A percentile compares a stretch with the other conserved stretches of the same genome.
Evolutionary conservation across 306 rosid genomes (phyloP).

Genomic region (Vachellia pachyceras): DNA sequence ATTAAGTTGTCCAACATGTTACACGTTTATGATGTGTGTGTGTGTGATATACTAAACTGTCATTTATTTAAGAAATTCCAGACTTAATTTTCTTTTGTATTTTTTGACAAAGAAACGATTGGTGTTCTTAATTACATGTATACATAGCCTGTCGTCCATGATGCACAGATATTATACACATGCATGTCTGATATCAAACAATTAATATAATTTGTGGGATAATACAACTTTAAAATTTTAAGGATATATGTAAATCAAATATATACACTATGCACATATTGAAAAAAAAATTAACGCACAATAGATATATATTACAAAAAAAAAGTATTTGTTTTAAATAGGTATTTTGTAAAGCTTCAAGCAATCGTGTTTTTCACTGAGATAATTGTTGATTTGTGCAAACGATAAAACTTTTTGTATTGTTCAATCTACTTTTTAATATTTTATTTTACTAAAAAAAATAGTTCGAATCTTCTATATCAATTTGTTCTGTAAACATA

Average conservation of each 20-base stretch:
- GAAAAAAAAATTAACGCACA: too few species aligned
- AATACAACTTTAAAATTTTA: too few species aligned
- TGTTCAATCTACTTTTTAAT: background rate
- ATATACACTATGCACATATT: too few species aligned
- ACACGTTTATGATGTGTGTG: background rate
- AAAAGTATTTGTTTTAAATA: too few species aligned
- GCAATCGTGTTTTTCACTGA: background rate
- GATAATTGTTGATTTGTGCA: background rate
- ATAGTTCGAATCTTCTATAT: background rate
- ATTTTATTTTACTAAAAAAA: too few species aligned
- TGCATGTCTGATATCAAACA: background rate
- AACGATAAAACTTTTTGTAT: background rate
- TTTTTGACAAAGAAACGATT: background rate
- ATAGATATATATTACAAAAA: too few species aligned
- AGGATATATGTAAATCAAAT: too few species aligned
- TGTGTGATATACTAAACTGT: background rate
- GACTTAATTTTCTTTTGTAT: background rate
- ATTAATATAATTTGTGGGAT: too few species aligned
- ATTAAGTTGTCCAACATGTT: background rate
- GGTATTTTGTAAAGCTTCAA: too few species aligned
- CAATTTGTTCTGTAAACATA: too few species aligned
- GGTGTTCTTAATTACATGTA: background rate
- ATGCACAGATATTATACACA: too few species aligned
- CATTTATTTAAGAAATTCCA: background rate
- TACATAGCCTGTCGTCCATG: too few species aligned